These are phyloP conservation scores for Hypoxylon sp. DNA, from an alignment of 2,329 filamentous ascomycete species.

Conservation along the genomic window DNA sequence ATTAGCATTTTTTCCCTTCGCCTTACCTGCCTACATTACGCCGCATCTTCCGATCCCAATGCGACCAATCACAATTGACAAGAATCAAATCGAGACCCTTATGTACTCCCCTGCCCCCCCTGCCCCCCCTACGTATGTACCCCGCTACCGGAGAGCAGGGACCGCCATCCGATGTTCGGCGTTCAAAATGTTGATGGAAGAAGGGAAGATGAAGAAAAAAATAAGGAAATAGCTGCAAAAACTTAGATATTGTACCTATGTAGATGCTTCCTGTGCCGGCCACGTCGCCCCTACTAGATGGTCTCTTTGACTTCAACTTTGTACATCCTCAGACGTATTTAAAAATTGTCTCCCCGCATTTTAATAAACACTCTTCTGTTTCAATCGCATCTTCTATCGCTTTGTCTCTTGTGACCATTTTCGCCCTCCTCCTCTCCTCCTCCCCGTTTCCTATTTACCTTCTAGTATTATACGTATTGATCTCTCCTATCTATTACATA, in stretches of 20 bases:
- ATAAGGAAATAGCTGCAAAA: slow-evolving; percentile 11
- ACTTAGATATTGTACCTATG: slow-evolving; percentile 17
- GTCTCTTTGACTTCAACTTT: slow-evolving; percentile 18
- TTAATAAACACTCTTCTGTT: too few species aligned
- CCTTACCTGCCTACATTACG: slow-evolving; percentile 9
- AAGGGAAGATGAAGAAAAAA: slow-evolving; percentile 1
- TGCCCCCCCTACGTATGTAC: slow-evolving; percentile 27
- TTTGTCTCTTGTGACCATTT: too few species aligned
- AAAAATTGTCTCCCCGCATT: slow-evolving; percentile 38
- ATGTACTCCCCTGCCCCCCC: too few species aligned
- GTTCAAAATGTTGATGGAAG: slow-evolving; percentile 13
- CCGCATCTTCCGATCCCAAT: slow-evolving; percentile 17
- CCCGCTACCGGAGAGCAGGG: slow-evolving; percentile 43
- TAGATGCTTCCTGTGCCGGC: slow-evolving; percentile 29
- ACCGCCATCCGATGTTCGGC: slow-evolving; percentile 44
- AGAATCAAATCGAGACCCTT: slow-evolving; percentile 40
- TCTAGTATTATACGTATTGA: too few species aligned
- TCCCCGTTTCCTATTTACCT: not conserved
- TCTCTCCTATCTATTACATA: too few species aligned
- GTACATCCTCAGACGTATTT: slow-evolving; percentile 28
- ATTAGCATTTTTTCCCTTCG: slow-evolving; percentile 17
- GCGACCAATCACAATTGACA: slow-evolving; percentile 32
- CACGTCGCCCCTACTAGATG: slow-evolving; percentile 2
- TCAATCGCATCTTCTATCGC: too few species aligned
- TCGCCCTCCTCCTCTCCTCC: not conserved